phyloP scores from a whole-genome alignment of 352 stramenopile genomes.

The Globisporangium takayamanum region DNA sequence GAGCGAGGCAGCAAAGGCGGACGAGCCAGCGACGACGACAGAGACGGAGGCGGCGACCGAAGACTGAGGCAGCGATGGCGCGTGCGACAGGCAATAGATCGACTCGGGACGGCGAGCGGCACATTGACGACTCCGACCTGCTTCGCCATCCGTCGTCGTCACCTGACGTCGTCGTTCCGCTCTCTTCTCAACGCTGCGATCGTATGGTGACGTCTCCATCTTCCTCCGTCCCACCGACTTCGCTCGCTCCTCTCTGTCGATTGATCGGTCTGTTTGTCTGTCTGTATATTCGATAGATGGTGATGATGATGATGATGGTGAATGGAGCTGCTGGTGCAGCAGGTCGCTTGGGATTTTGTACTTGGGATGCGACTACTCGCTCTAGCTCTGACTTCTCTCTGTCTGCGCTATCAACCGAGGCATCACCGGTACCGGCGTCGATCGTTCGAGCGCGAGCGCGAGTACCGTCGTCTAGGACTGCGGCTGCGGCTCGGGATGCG shows the following conservation, averaged over 20 bases:
- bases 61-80: slow-evolving; percentile 1
- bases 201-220: background rate
- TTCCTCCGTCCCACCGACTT: too few relatives aligned
- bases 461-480: slow-evolving; percentile 10
- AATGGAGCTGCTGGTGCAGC: background rate
- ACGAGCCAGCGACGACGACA: background rate
- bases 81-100: slow-evolving; percentile 10
- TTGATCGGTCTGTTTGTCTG: background rate
- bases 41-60: slow-evolving; percentile 8
- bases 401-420: slow-evolving; percentile 8
- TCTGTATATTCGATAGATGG: background rate
- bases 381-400: too few relatives aligned
- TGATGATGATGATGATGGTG: background rate
- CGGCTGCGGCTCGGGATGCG: slow-evolving; percentile 7
- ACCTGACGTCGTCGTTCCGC: background rate
- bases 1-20: slow-evolving; percentile 3
- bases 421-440: slow-evolving; percentile 14
- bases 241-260: background rate
- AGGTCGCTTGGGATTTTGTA: too few relatives aligned
- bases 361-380: too few relatives aligned
- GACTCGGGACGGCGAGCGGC: slow-evolving; percentile 3
- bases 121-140: too few relatives aligned
- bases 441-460: slow-evolving; percentile 18
- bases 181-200: background rate
- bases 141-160: background rate